Percentiles rank a stretch among this genome's conserved stretches.
phyloP scores from a whole-genome alignment of 306 rosid species.

The Dalbergia cochinchinensis region DNA sequence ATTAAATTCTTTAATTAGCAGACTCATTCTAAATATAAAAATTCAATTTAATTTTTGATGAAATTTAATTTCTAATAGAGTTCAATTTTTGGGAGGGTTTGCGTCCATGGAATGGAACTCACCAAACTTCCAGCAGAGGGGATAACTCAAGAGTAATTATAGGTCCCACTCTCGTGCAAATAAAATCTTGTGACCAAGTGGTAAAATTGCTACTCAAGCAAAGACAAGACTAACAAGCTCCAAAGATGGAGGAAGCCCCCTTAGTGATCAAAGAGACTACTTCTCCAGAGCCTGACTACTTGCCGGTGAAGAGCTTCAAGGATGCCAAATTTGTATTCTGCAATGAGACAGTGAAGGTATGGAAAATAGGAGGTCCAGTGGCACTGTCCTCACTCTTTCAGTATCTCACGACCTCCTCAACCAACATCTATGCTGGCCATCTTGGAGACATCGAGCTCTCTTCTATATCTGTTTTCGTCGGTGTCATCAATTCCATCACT shows the following conservation, averaged over 20 bases:
- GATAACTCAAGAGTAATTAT: too few species aligned
- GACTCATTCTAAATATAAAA: too few species aligned
- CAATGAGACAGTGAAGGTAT: slow-evolving; percentile 56
- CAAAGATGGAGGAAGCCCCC: slow-evolving; percentile 33
- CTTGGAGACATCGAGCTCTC: slow-evolving; percentile 78
- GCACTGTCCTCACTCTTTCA: slow-evolving; percentile 56
- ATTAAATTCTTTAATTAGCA: too few species aligned
- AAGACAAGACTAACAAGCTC: neutral
- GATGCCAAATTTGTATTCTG: slow-evolving; percentile 49
- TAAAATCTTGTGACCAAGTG: too few species aligned
- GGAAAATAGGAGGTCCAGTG: slow-evolving; percentile 65
- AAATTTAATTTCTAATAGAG: too few species aligned
- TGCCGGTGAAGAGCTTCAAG: slow-evolving; percentile 44
- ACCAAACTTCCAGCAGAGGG: too few species aligned
- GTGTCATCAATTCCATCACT: slow-evolving; percentile 56
- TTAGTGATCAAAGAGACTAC: neutral
- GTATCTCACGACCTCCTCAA: slow-evolving; percentile 48
- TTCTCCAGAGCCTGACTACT: slow-evolving; percentile 50
- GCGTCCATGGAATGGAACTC: too few species aligned
- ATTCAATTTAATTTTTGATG: too few species aligned
- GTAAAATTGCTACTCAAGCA: too few species aligned
- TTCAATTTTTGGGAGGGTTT: too few species aligned
- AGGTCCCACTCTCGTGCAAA: too few species aligned
- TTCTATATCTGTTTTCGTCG: slow-evolving; percentile 59
- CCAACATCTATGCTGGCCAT: slow-evolving; percentile 74